A percentile compares a stretch with the other conserved stretches of the same genome.
phyloP scores from a whole-genome alignment of 805 yeast genomes.

The Yamadazyma olivae region DNA sequence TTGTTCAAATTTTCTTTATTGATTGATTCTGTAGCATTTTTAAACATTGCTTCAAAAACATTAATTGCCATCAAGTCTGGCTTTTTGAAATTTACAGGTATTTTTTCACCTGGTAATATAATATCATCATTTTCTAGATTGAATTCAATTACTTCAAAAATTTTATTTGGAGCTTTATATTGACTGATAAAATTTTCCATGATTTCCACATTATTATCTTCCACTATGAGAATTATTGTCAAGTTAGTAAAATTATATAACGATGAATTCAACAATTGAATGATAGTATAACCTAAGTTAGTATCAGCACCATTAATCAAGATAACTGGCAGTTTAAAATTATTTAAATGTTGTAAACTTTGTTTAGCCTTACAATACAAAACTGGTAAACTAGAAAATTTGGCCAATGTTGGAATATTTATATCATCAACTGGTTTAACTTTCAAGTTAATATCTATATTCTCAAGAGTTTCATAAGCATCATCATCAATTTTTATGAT shows the following conservation, averaged over 20 bases:
- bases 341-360: conserved; percentile 23
- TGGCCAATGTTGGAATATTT: conserved; percentile 29
- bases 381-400: conserved; percentile 29
- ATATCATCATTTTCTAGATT: conserved; percentile 34
- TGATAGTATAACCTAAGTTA: conserved; percentile 30
- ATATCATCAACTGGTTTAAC: conserved; percentile 11
- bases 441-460: conserved; percentile 21
- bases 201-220: conserved; percentile 16
- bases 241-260: conserved; percentile 22
- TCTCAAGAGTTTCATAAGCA: conserved; percentile 16
- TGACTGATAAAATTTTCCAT: conserved; percentile 19
- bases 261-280: conserved; percentile 31
- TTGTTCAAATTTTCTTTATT: conserved; percentile 17
- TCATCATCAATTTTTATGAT: conserved; percentile 26
- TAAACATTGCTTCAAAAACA: conserved; percentile 30
- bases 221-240: conserved; percentile 29
- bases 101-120: conserved; percentile 31
- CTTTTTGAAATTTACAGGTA: conserved; percentile 34
- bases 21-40: conserved; percentile 17
- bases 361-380: conserved; percentile 38
- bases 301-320: conserved; percentile 45
- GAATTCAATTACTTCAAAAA: conserved; percentile 26
- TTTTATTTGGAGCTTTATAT: conserved; percentile 15
- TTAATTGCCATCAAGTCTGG: conserved; percentile 37
- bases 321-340: conserved; percentile 21